Base-by-base conservation (phyloP, 1,284 basidiomycete species). In the Puccinia horiana region DNA sequence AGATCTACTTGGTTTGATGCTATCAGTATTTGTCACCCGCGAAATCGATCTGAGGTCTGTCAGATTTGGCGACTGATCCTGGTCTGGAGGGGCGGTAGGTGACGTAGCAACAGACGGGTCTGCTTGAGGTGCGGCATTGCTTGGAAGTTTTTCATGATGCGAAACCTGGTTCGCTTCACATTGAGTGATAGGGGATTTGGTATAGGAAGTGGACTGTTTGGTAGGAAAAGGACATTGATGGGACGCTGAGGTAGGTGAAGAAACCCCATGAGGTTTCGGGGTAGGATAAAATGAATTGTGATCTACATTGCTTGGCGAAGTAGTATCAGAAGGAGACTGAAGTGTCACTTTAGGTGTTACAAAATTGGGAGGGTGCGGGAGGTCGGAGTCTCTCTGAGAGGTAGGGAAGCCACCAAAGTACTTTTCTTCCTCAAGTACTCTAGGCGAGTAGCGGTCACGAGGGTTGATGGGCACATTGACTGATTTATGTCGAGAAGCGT, bases 261-360 rank as follows among this genome's bases (percentile, higher is more conserved):
- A 76, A 58, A 35, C n/a, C 11, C 40, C 49, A 29, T 29, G 40
- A 58, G 40, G 32, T 44, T 42, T 61, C 40, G 65, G 35, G 11
- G 47, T 61, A 14, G 32, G 11, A 16, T 35, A n/a, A n/a, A 40
- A 42, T 9, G 54, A 32, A 40, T n/a, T n/a, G 26, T 47, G 32
- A 23, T 74, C 26, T 52, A 14, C 35, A 35, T 61, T 61, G 52
- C 29, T 63, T 1, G 52, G 74, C 37, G 74, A 76, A 20, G 54
- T 76, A 29, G 74, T 58, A 61, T 58, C 58, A 42, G 74, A 76
- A 23, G 74, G 74, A 35, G 74, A 47, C 37, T 76, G 74, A 40
- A 76, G 20, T 18, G 52, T 76, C 23, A 76, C 58, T 58, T 58
- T 76, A 32, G 74, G 74, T n/a, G 56, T 76, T 5, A 63, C 26